A percentile compares a stretch with the other conserved stretches of the same genome.
Conservation (phyloP, 371 early-diverging fungal species). For the Mortierella sp. region DNA sequence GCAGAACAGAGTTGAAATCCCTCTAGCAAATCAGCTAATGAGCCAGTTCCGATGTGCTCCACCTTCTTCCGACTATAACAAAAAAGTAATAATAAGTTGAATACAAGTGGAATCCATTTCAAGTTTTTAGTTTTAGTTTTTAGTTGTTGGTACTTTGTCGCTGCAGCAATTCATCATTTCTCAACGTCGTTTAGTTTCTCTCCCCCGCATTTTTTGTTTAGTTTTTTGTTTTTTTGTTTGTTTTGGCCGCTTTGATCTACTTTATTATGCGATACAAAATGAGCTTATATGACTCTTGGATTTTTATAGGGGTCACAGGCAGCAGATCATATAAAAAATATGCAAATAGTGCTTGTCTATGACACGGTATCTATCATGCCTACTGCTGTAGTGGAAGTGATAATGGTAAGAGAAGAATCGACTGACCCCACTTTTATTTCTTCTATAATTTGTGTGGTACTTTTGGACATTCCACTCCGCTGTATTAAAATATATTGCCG, state of each 20-base stretch:
- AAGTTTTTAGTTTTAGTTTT: no score
- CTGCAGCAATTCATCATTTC: background rate
- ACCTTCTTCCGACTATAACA: slow-evolving; percentile 23
- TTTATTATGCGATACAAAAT: background rate
- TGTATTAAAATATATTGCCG: background rate
- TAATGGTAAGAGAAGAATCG: no score
- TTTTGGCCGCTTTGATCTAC: background rate
- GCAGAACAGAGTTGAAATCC: slow-evolving; percentile 37
- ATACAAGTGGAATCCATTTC: no score
- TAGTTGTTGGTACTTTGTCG: no score
- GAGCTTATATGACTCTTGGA: background rate
- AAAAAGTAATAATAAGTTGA: no score
- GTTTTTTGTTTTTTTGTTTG: slow-evolving; percentile 4
- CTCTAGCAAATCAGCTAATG: slow-evolving; percentile 43
- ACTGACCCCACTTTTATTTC: background rate
- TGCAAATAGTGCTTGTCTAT: no score
- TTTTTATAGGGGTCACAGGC: no score
- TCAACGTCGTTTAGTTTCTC: background rate
- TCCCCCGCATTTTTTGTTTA: slow-evolving; percentile 42
- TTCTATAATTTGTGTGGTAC: background rate
- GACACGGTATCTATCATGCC: no score
- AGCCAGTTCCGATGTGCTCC: slow-evolving; percentile 44
- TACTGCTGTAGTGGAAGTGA: no score
- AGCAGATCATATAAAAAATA: no score
- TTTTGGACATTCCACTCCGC: background rate